Evolutionary conservation across 2,329 filamentous ascomycete species (phyloP).

Genomic region (Sporothrix brunneoviolacea): DNA sequence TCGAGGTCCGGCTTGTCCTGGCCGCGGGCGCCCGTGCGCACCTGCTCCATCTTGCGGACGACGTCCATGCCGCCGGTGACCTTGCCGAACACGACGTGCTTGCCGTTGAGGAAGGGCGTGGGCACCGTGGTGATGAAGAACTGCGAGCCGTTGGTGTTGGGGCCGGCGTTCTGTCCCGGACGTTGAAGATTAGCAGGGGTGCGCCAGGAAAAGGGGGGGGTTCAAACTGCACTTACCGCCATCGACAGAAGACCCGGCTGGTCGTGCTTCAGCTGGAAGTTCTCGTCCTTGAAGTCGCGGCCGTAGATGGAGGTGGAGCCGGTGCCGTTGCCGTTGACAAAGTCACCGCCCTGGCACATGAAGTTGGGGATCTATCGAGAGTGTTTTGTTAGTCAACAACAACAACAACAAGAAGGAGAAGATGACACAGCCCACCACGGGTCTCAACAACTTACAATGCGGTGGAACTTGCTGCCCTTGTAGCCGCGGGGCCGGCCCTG

Average conservation of each 20-base stretch:
- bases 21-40: constrained; percentile 65
- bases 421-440: background rate
- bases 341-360: constrained; percentile 97
- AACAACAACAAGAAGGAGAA: background rate
- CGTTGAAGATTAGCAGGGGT: too few relatives aligned
- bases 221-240: constrained; percentile 62
- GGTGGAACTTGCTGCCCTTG: constrained; percentile 90
- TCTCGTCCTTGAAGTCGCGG: constrained; percentile 82
- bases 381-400: background rate
- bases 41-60: constrained; percentile 86
- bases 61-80: constrained; percentile 88
- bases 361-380: constrained; percentile 76
- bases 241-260: constrained; percentile 78
- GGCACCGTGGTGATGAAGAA: constrained; percentile 94
- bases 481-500: constrained; percentile 80
- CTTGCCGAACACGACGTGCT: constrained; percentile 93
- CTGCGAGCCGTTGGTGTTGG: constrained; percentile 88
- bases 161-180: constrained; percentile 91
- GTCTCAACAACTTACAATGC: constrained; percentile 68
- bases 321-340: constrained; percentile 81
- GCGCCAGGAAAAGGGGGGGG: too few relatives aligned
- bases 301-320: constrained; percentile 83
- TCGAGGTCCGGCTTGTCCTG: constrained; percentile 81
- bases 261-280: constrained; percentile 75
- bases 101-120: constrained; percentile 81